phyloP scores from a whole-genome alignment of 177 flowering plant genomes.

The Vitis hybrid region DNA sequence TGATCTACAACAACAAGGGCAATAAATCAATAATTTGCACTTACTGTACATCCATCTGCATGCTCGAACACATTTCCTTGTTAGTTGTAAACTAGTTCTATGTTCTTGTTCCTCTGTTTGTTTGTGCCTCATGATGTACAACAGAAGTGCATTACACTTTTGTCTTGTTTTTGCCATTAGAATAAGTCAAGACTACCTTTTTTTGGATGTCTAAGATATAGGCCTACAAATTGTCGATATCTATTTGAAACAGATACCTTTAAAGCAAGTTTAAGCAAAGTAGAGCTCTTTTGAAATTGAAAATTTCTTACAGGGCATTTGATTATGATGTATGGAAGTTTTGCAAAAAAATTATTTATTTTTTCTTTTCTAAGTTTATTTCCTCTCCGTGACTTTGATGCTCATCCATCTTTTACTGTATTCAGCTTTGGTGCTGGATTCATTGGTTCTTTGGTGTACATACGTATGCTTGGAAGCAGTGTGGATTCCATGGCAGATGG shows the following conservation, averaged over 20 bases:
- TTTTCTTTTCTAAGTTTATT: background rate
- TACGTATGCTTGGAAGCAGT: conserved; percentile 90
- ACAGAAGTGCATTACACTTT: too few relatives aligned
- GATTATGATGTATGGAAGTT: background rate
- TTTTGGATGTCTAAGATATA: background rate
- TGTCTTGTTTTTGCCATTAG: too few relatives aligned
- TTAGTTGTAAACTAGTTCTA: too few relatives aligned
- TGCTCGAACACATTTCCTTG: too few relatives aligned
- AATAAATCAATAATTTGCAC: too few relatives aligned
- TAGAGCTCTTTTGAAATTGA: background rate
- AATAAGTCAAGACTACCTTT: background rate
- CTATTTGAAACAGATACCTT: background rate
- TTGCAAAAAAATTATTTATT: too few relatives aligned
- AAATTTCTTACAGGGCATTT: background rate
- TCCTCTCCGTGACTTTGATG: background rate
- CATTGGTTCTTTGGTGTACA: conserved; percentile 83
- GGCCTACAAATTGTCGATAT: background rate
- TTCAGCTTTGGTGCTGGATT: conserved; percentile 91
- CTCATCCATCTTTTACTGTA: background rate
- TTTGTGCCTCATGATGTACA: too few relatives aligned
- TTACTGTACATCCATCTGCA: too few relatives aligned
- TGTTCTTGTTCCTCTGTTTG: too few relatives aligned
- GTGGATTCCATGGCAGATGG: conserved; percentile 86
- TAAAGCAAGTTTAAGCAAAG: background rate
- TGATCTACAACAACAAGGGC: too few relatives aligned